A percentile compares a stretch with the other conserved stretches of the same genome.
These are phyloP conservation scores for Phaseolus lunatus DNA, from an alignment of 306 rosid genomes.

Conservation along the genomic window DNA sequence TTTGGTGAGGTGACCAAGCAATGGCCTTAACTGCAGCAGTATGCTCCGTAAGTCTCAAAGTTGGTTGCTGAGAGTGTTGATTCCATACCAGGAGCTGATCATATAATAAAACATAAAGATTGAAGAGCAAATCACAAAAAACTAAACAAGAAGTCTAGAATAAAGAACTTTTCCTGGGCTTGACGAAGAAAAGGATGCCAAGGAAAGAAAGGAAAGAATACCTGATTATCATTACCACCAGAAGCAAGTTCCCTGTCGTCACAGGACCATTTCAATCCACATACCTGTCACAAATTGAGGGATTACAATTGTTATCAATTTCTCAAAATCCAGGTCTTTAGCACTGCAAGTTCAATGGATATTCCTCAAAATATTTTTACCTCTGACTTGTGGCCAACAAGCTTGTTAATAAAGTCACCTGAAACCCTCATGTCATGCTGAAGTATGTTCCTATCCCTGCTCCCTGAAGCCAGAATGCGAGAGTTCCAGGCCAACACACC, in stretches of 20 bases:
- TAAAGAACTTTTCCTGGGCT: background rate
- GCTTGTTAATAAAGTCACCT: slow-evolving; percentile 72
- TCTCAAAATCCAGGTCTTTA: background rate
- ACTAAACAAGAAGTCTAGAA: background rate
- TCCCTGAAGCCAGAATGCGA: slow-evolving; percentile 89
- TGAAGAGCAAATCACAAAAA: slow-evolving; percentile 7
- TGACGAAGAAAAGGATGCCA: background rate
- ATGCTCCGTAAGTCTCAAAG: slow-evolving; percentile 84
- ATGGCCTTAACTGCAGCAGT: slow-evolving; percentile 99
- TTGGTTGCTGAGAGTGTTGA: slow-evolving; percentile 93
- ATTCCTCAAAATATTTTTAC: slow-evolving; percentile 45
- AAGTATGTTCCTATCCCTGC: slow-evolving; percentile 91
- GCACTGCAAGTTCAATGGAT: slow-evolving; percentile 2
- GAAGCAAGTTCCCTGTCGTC: slow-evolving; percentile 99
- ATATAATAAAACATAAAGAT: slow-evolving; percentile 33
- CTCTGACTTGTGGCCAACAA: slow-evolving; percentile 99
- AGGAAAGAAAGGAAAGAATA: slow-evolving; percentile 26
- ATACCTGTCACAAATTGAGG: slow-evolving; percentile 55
- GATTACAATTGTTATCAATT: slow-evolving; percentile 20
- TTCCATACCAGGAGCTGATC: slow-evolving; percentile 95
- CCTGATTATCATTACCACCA: slow-evolving; percentile 99
- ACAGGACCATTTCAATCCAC: slow-evolving; percentile 97
- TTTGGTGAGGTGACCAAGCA: slow-evolving; percentile 99
- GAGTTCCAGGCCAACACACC: slow-evolving; percentile 99
- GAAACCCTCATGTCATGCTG: slow-evolving; percentile 96